These are phyloP conservation scores for Penicillium rolfsii DNA, from an alignment of 2,329 filamentous ascomycete species.

Conservation along the genomic window DNA sequence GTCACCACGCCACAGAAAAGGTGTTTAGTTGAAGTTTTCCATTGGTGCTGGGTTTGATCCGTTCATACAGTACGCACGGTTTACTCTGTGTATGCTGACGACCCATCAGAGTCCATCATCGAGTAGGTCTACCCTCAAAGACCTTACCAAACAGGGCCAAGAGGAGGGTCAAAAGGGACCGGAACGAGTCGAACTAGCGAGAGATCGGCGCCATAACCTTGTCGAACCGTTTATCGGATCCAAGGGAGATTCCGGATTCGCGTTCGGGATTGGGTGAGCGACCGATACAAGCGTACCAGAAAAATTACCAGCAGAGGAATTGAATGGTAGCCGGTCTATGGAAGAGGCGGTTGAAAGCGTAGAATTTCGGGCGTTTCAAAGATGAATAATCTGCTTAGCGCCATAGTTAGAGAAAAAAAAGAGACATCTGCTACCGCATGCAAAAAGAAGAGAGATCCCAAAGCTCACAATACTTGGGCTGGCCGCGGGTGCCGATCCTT, in stretches of 20 bases:
- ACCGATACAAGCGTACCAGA: not conserved
- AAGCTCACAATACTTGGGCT: conserved; percentile 18
- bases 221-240: conserved; percentile 23
- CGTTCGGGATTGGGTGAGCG: not conserved
- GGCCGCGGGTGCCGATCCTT: conserved; percentile 23
- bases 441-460: conserved; percentile 12
- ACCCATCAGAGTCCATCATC: no score
- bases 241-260: conserved; percentile 10
- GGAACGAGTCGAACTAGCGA: conserved; percentile 13
- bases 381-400: not conserved
- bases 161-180: conserved; percentile 1
- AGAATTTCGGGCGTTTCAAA: not conserved
- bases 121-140: not conserved
- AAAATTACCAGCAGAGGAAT: not conserved
- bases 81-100: no score
- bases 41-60: not conserved
- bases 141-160: conserved; percentile 5
- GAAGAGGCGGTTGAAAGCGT: not conserved
- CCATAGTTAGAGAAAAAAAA: not conserved
- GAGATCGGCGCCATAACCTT: conserved; percentile 19
- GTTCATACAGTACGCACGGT: not conserved
- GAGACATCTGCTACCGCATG: conserved; percentile 8
- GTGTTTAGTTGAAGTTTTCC: not conserved
- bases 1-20: not conserved
- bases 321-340: not conserved